Evolutionary conservation across 768 basidiomycete species (phyloP), one percentile per base, ranked within the genome.

Genomic region (Scleroderma bovista): DNA sequence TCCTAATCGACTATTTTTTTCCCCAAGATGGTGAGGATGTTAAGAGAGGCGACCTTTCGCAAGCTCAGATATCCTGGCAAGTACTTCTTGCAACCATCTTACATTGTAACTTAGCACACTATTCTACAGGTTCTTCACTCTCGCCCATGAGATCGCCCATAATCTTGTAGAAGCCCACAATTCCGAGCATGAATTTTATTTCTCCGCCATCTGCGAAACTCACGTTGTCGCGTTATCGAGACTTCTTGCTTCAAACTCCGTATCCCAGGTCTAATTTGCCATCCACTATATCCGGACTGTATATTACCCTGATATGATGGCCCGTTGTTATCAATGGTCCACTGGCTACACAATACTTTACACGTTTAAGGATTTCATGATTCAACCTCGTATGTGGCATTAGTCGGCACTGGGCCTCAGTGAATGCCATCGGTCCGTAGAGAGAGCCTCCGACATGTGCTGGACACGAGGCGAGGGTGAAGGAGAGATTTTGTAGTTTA

Each of bases 71-170:
- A 29, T 90, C 89, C 13, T 95, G 91, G 88, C 88, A 50, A 20
- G 73, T 61, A 19, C 22, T 40, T 34, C 23, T 23, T 16, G 16
- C 13, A 41, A 11, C 41, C 38, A 13, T 20, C 40, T 24, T 17
- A 39, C 11, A 43, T 9, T 29, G 51, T 33, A 44, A n/a, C 51
- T 37, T 51, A 33, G 8, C 3, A n/a, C 9, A 33, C 20, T 22
- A 16, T 20, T 31, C 3, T 19, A 8, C 55, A 87, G 88, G 88
- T 99, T 86, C 67, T 91, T 94, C 60, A 85, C 88, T 1, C 75
- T 96, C 13, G 93, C 94, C 0, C 95, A 96, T 63, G 93, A 93
- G 61, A 88, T 93, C 56, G 90, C 90, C 9, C 93, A 97, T 67
- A 97, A 95, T 60, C 72, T 96, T 2, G 85, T 94, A 15, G 75